A percentile compares a stretch with the other conserved stretches of the same genome.
These are phyloP conservation scores for Lasiosphaeria miniovina DNA, from an alignment of 495 filamentous ascomycete species.

Conservation along the genomic window DNA sequence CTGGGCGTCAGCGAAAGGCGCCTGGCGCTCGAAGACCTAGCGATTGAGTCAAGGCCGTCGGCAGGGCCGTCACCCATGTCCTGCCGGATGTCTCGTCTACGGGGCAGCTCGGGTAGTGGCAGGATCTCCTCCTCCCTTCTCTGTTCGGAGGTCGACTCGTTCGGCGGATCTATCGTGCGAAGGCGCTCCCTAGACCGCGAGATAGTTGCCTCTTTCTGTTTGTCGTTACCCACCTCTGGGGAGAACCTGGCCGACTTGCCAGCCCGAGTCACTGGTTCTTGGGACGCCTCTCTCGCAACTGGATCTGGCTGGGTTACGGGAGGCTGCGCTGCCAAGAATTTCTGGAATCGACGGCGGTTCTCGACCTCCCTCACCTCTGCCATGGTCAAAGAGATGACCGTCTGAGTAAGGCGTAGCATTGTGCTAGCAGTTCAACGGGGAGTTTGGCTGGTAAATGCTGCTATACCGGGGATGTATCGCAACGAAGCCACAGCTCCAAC, in stretches of 20 bases:
- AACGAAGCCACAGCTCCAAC: not conserved
- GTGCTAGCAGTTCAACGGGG: slow-evolving; percentile 5
- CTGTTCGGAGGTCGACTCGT: not conserved
- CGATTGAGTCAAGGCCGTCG: not conserved
- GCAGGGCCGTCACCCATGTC: not conserved
- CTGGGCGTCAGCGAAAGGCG: slow-evolving; percentile 7
- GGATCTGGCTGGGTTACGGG: too few species aligned
- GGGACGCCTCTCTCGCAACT: too few species aligned
- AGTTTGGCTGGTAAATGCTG: not conserved
- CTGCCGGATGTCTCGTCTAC: not conserved
- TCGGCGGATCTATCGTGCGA: not conserved
- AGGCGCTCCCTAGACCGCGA: not conserved
- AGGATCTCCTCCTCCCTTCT: slow-evolving; percentile 4
- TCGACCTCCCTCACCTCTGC: slow-evolving; percentile 52
- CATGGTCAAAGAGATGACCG: slow-evolving; percentile 50
- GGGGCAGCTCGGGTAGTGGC: not conserved
- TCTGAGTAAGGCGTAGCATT: slow-evolving; percentile 57
- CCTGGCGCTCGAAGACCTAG: not conserved
- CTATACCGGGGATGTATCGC: not conserved
- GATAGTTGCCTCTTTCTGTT: not conserved
- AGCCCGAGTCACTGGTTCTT: not conserved
- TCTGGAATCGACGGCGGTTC: slow-evolving; percentile 38
- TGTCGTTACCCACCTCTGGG: not conserved
- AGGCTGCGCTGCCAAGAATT: slow-evolving; percentile 27
- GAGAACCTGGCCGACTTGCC: not conserved